Percentiles rank a stretch among this genome's conserved stretches.
Conservation (phyloP, 2,329 filamentous ascomycete species). For the Diatrype stigma region DNA sequence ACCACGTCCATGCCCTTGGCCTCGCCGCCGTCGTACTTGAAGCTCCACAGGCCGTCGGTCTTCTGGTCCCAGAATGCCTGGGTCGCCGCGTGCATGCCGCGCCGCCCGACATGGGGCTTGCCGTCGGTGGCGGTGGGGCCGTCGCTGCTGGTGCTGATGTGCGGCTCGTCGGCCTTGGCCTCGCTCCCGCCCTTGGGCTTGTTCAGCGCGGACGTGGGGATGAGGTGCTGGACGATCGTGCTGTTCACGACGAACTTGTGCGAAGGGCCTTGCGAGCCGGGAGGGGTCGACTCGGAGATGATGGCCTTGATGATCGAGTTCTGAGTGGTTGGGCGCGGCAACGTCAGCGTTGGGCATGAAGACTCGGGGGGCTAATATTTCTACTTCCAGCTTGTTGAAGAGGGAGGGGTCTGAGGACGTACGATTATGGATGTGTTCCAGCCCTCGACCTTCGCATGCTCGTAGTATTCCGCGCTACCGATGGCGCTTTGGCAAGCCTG, state of each 20-base stretch:
- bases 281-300: constrained; percentile 67
- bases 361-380: background rate
- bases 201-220: constrained; percentile 61
- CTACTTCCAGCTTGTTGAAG: background rate
- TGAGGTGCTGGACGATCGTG: constrained; percentile 94
- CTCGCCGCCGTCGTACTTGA: constrained; percentile 71
- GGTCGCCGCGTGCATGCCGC: constrained; percentile 85
- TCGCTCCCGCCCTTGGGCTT: constrained; percentile 51
- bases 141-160: constrained; percentile 52
- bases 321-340: constrained; percentile 36
- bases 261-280: constrained; percentile 52
- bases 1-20: constrained; percentile 66
- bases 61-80: constrained; percentile 89
- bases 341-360: constrained; percentile 11
- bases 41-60: constrained; percentile 85
- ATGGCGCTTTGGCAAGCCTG: constrained; percentile 83
- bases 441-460: constrained; percentile 75
- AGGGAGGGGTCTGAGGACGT: constrained; percentile 31
- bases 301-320: constrained; percentile 73
- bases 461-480: constrained; percentile 71
- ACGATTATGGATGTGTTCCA: constrained; percentile 97
- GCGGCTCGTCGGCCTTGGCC: constrained; percentile 44
- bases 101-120: constrained; percentile 72
- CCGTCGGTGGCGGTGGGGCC: constrained; percentile 55
- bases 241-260: constrained; percentile 98